A percentile compares a stretch with the other conserved stretches of the same genome.
Conservation (phyloP, 2,329 filamentous ascomycete genomes). For the Colletotrichum shisoi region DNA sequence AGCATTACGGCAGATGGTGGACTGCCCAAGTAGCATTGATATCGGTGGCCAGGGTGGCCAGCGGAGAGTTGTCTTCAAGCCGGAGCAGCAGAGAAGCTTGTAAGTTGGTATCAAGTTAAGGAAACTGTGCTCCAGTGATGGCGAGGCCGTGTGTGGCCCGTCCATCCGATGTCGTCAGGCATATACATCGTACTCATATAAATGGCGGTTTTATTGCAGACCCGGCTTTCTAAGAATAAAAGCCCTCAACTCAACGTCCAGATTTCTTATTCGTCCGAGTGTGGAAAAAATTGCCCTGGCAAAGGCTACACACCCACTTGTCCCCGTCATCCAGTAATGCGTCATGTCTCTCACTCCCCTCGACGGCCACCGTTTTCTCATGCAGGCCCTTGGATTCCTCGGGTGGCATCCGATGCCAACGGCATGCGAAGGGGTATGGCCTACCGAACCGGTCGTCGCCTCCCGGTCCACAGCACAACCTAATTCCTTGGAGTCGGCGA, state of each 20-base stretch:
- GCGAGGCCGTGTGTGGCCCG: constrained; percentile 32
- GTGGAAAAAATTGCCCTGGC: constrained; percentile 34
- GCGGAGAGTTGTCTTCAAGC: constrained; percentile 32
- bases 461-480: constrained; percentile 16
- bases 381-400: constrained; percentile 33
- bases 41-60: constrained; percentile 21
- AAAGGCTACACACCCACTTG: constrained; percentile 32
- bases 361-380: constrained; percentile 9
- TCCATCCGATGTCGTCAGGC: constrained; percentile 34
- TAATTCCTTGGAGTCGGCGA: constrained; percentile 35
- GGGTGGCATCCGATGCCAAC: constrained; percentile 12
- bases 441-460: neutral
- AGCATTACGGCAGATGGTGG: constrained; percentile 28
- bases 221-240: constrained; percentile 35
- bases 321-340: constrained; percentile 23
- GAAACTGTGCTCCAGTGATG: constrained; percentile 23
- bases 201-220: constrained; percentile 7
- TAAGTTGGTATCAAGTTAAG: constrained; percentile 26
- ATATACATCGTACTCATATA: neutral
- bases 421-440: constrained; percentile 29
- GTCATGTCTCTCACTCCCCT: constrained; percentile 13
- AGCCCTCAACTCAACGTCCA: constrained; percentile 18
- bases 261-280: constrained; percentile 25
- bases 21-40: constrained; percentile 33
- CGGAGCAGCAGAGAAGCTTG: constrained; percentile 32